Percentiles rank a stretch among this genome's conserved stretches.
phyloP scores from a whole-genome alignment of 2,329 filamentous ascomycete species.

The Annulohypoxylon truncatum region DNA sequence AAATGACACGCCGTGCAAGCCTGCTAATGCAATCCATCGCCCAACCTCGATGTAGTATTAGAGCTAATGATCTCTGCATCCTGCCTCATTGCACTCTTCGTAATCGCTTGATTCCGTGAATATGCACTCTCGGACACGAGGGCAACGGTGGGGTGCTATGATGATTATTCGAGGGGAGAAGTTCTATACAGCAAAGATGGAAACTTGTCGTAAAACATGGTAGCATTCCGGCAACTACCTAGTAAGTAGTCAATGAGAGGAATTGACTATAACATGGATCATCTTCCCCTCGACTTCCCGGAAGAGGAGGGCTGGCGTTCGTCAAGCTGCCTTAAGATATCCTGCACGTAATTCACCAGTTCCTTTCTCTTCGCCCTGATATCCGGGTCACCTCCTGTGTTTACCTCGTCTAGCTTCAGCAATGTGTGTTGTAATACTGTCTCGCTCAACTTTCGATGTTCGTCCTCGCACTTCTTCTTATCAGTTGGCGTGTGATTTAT shows the following conservation, averaged over 20 bases:
- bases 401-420: slow-evolving; percentile 80
- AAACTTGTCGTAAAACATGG: neutral
- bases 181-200: neutral
- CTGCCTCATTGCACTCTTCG: neutral
- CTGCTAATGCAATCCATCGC: slow-evolving; percentile 4
- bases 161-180: neutral
- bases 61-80: neutral
- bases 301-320: slow-evolving; percentile 47
- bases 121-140: neutral
- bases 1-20: neutral
- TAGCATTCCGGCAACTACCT: neutral
- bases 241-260: neutral
- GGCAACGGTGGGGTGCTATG: neutral
- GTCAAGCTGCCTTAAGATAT: slow-evolving; percentile 73
- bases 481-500: slow-evolving; percentile 72
- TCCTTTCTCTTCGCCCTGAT: slow-evolving; percentile 75
- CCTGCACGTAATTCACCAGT: slow-evolving; percentile 77
- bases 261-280: slow-evolving; percentile 5
- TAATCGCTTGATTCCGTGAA: neutral
- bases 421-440: slow-evolving; percentile 80
- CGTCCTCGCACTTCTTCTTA: slow-evolving; percentile 74
- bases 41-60: neutral
- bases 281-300: slow-evolving; percentile 30
- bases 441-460: slow-evolving; percentile 80
- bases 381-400: slow-evolving; percentile 75